Evolutionary conservation across 1,284 basidiomycete genomes (phyloP), one percentile per base, ranked within the genome.

Genomic region (Hypsizygus ulmarius): DNA sequence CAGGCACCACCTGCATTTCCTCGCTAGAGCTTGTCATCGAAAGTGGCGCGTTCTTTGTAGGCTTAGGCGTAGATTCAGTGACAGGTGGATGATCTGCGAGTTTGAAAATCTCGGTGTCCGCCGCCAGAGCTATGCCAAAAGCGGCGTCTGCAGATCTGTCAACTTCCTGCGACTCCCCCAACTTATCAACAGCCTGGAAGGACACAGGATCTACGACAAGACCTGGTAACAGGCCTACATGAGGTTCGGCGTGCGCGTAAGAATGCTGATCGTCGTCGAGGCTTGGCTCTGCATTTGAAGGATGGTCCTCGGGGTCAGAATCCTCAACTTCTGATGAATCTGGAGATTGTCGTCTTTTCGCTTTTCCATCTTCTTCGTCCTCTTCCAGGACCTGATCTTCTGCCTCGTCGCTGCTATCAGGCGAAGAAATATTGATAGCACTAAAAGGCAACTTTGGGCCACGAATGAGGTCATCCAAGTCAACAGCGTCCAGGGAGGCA

Each of bases 391-490:
- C 42, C 19, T 59, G 54, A 14, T 63, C 61, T n/a, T 57, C 56
- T 18, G 47, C 52, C 1, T 49, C 41, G 21, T 61, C 54, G 27
- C 52, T 60, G 25, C 45, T 54, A 14, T 52, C 51, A 16, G 56
- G 42, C 4, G 52, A 56, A 19, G 48, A 27, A 25, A 68, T 55
- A 42, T 68, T 62, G 16, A 61, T 58, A 35, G 64, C 55, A 29
- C 59, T 63, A 16, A 61, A 41, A 11, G 64, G 60, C 25, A 60
- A 36, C 16, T 52, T 55, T 14, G 79, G 77, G 11, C 78, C 78
- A 51, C 69, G 72, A 19, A 81, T 66, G 45, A 81, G 53, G 37
- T 67, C 68, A 30, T 77, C 70, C n/a, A 81, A 52, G 47, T 77
- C 71, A 19, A 65, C 56, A 19, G 72, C 59, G 8, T 58, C 59